Evolutionary conservation across 768 basidiomycete species (phyloP), one percentile per base, ranked within the genome.

Genomic region (Boletus tomentosulus): DNA sequence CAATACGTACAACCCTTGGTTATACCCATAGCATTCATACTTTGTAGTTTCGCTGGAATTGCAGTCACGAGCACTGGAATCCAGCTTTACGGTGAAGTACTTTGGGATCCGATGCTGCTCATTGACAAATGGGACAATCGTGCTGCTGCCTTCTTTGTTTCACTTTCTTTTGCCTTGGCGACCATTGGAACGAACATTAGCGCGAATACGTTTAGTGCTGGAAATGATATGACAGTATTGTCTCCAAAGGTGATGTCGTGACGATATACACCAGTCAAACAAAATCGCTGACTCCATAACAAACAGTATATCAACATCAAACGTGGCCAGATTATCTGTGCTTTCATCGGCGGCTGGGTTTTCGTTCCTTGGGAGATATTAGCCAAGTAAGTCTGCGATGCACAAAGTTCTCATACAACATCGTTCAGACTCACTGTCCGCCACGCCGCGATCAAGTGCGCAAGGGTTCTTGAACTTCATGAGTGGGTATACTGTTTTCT

Each of bases 341-440:
- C 68, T 16, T 11, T 67, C 19, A 53, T 68, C 15, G 67, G 92
- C 3, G 89, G 89, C 2, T 95, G 92, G 92, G 83, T 78, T 0
- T 73, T 92, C 12, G 83, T 81, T 56, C 90, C 92, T 8, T 94
- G 90, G 92, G 81, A 90, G 66, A 92, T 94, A 49, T 73, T 94
- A 33, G 76, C 76, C 4, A 76, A 73, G 68, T 68, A 46, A 46
- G 64, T 50, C 31, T n/a, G 19, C 22, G 6, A 4, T 2, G 15
- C 13, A 39, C 16, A 30, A 24, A n/a, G 8, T 10, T 25, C 46
- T 35, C n/a, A 33, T 24, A 8, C 22, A 45, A 22, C 25, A 12
- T 42, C 5, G 7, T 22, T 39, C 3, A n/a, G 19, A 27, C 24
- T 4, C 6, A 11, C 16, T 4, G 9, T 15, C 30, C 25, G n/a